A percentile compares a stretch with the other conserved stretches of the same genome.
phyloP scores from a whole-genome alignment of 2,329 filamentous ascomycete genomes.

The Aureobasidium subglaciale region DNA sequence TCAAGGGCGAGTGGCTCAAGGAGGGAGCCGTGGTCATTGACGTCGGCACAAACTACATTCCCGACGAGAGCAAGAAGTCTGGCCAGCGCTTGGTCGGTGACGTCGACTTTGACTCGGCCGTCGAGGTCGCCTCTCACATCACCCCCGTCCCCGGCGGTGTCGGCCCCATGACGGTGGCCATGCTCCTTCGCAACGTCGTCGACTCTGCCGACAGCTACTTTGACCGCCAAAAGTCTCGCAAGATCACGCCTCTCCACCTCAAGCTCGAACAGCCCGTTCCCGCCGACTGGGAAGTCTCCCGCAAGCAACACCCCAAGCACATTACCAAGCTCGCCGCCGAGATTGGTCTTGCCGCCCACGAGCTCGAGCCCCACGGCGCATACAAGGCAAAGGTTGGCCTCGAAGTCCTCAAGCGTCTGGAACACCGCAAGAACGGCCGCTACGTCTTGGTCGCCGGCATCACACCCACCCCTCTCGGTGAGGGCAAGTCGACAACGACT shows the following conservation, averaged over 20 bases:
- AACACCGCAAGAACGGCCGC: constrained; percentile 79
- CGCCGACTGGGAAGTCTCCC: constrained; percentile 90
- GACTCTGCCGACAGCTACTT: constrained; percentile 76
- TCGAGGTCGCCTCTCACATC: constrained; percentile 81
- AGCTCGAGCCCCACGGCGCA: constrained; percentile 89
- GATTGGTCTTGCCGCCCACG: constrained; percentile 77
- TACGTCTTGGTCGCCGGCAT: constrained; percentile 94
- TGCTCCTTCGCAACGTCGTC: constrained; percentile 94
- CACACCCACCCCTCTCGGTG: constrained; percentile 89
- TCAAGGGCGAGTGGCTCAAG: constrained; percentile 95
- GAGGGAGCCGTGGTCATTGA: constrained; percentile 93
- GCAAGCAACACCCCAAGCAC: constrained; percentile 82
- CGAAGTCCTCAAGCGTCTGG: constrained; percentile 69
- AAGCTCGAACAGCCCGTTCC: constrained; percentile 75
- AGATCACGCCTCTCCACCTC: constrained; percentile 74
- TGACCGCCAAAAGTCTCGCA: constrained; percentile 72
- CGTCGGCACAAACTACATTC: constrained; percentile 93
- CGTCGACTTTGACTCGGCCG: constrained; percentile 82
- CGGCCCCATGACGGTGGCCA: constrained; percentile 97
- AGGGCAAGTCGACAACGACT: constrained; percentile 97
- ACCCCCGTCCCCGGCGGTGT: constrained; percentile 96
- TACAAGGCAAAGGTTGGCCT: constrained; percentile 96
- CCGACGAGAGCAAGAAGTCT: constrained; percentile 83
- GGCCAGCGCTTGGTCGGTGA: constrained; percentile 89
- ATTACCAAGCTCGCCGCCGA: constrained; percentile 81